A percentile compares a stretch with the other conserved stretches of the same genome.
Evolutionary conservation across 2,329 filamentous ascomycete genomes (phyloP).

Genomic region (Aureobasidium sp.): DNA sequence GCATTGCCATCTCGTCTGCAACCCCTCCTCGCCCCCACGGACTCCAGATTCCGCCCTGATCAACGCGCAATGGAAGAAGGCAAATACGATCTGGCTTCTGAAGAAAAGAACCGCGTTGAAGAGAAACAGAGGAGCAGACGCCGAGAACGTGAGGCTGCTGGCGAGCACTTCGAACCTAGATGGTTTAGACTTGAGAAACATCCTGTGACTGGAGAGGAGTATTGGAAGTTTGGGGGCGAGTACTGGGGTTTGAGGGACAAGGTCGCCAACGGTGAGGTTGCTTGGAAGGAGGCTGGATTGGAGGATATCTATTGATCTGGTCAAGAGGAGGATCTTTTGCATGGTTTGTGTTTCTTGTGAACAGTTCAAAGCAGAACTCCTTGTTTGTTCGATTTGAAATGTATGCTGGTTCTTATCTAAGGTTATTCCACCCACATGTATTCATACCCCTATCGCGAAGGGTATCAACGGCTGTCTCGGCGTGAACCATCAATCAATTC

Average conservation of each 20-base stretch:
- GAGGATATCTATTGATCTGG: constrained; percentile 63
- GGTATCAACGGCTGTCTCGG: too few relatives aligned
- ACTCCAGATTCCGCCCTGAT: constrained; percentile 86
- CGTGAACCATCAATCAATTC: too few relatives aligned
- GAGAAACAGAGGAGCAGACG: constrained; percentile 79
- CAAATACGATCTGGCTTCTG: constrained; percentile 87
- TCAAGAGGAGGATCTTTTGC: background rate
- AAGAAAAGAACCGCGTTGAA: constrained; percentile 90
- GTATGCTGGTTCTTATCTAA: too few relatives aligned
- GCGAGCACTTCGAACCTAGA: constrained; percentile 73
- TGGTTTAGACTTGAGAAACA: constrained; percentile 76
- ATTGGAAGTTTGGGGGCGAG: constrained; percentile 80
- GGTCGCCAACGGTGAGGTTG: constrained; percentile 54
- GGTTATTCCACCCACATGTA: too few relatives aligned
- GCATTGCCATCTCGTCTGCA: constrained; percentile 76
- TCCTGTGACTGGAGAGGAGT: constrained; percentile 76
- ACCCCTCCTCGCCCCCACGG: constrained; percentile 77
- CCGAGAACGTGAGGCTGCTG: constrained; percentile 63
- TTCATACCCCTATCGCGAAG: too few relatives aligned
- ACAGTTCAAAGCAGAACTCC: too few relatives aligned
- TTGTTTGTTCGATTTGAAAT: too few relatives aligned
- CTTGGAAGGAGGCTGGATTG: constrained; percentile 56
- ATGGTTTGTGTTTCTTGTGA: background rate
- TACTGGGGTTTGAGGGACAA: constrained; percentile 75
- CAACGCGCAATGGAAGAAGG: constrained; percentile 98